These are phyloP conservation scores for Globisporangium iwayamae DNA, from an alignment of 352 stramenopile species.

Conservation along the genomic window DNA sequence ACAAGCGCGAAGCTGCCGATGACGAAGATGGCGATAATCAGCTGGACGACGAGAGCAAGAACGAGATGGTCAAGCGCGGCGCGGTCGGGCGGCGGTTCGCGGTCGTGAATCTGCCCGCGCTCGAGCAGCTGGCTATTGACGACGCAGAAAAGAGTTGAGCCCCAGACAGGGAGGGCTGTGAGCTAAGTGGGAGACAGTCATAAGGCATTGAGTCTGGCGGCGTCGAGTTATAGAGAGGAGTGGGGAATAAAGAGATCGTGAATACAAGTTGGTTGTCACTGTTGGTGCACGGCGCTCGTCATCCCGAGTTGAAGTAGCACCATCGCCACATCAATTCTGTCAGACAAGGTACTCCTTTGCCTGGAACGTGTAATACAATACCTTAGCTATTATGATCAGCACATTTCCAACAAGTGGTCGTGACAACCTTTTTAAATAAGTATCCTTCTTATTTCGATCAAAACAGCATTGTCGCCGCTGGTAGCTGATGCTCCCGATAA, in stretches of 20 bases:
- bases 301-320: slow-evolving; percentile 12
- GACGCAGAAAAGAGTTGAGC: neutral
- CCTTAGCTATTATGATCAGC: neutral
- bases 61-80: slow-evolving; percentile 11
- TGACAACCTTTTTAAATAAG: neutral
- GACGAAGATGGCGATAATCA: neutral
- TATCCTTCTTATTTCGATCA: neutral
- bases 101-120: slow-evolving; percentile 8
- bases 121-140: neutral
- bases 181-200: neutral
- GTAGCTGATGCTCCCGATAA: slow-evolving; percentile 3
- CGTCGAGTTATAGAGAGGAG: neutral
- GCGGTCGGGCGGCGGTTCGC: slow-evolving; percentile 18
- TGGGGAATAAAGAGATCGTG: neutral
- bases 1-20: slow-evolving; percentile 22
- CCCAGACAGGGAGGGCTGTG: too few relatives aligned
- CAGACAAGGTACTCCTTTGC: neutral
- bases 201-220: neutral
- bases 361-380: neutral
- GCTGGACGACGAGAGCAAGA: slow-evolving; percentile 12
- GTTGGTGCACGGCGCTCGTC: neutral
- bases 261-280: neutral
- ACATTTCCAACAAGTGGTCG: too few relatives aligned
- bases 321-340: neutral
- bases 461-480: neutral